Evolutionary conservation across 129 eudicot genomes (phyloP), one percentile per base, ranked within the genome.

Genomic region (Centaurea solstitialis): DNA sequence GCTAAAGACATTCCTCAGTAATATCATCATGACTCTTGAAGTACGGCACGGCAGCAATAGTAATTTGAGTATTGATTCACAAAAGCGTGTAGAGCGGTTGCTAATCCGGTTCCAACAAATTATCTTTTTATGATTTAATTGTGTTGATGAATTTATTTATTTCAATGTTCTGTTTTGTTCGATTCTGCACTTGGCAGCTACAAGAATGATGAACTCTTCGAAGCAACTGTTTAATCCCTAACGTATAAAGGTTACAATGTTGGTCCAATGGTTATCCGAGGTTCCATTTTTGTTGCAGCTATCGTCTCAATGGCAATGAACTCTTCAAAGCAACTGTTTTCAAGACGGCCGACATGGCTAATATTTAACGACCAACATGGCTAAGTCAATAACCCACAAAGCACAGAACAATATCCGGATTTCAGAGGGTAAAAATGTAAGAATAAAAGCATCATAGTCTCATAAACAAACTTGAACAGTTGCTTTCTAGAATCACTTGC

Each of bases 401-500:
- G 4, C 57, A 43, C 50, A 43, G 18, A 53, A 53, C 9, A 53
- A 53, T 53, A 53, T 53, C 64, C 64, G 18, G 3, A 53, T n/a
- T 13, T 11, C 4, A 9, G 62, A 53, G 21, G 8, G 21, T 15
- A 17, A 57, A 57, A 57, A 17, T 57, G 5, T 17, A 57, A 57
- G 65, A 57, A 57, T 57, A 57, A 57, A 57, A 57, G 62, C 62
- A 53, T n/a, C 65, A 57, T 5, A 57, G 7, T 57, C 65, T 57
- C 65, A 0, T 57, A 57, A 57, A 57, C 65, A n/a, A 57, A 17
- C 65, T 11, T 10, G 17, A 6, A 57, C 65, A 6, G 65, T 57
- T 50, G 62, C 62, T 57, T 57, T 57, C 65, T 57, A 57, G n/a
- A 57, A 57, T 57, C 65, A n/a, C 65, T 57, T 57, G 65, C 65